phyloP scores from a whole-genome alignment of 2,329 filamentous ascomycete species.

The Paecilomyces formosus region DNA sequence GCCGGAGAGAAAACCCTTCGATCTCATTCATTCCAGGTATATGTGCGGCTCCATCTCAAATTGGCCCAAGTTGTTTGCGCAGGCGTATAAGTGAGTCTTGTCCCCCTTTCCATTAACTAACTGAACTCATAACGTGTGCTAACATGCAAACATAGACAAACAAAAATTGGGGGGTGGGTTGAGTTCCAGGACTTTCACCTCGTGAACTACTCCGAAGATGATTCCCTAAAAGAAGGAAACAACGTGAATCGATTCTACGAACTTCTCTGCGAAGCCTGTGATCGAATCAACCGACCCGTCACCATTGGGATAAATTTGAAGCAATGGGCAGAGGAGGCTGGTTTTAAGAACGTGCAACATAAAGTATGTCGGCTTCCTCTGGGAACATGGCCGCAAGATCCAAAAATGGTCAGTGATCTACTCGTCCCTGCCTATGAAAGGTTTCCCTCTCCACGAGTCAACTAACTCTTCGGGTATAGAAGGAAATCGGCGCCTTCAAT shows the following conservation, averaged over 20 bases:
- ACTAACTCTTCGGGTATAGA: slow-evolving; percentile 1
- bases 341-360: slow-evolving; percentile 2
- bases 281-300: slow-evolving; percentile 3
- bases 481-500: slow-evolving; percentile 11
- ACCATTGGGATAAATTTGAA: slow-evolving; percentile 2
- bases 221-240: background rate
- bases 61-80: slow-evolving; percentile 10
- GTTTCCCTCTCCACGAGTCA: background rate
- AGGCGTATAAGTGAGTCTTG: slow-evolving; percentile 5
- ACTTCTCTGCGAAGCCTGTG: background rate
- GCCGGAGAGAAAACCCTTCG: slow-evolving; percentile 8
- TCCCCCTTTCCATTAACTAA: background rate
- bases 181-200: slow-evolving; percentile 8
- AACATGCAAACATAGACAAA: slow-evolving; percentile 3
- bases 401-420: background rate
- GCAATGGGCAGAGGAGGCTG: background rate
- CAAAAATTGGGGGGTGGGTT: slow-evolving; percentile 12
- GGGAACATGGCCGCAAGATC: slow-evolving; percentile 4
- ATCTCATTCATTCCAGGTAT: slow-evolving; percentile 11
- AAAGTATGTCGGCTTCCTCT: slow-evolving; percentile 2
- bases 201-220: slow-evolving; percentile 9
- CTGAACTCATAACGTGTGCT: background rate
- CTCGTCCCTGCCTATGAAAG: background rate
- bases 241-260: slow-evolving; percentile 1
- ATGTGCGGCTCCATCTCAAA: slow-evolving; percentile 5